Evolutionary conservation across 176 grass and related monocot species (phyloP).

Genomic region (Aegilops tauschii): DNA sequence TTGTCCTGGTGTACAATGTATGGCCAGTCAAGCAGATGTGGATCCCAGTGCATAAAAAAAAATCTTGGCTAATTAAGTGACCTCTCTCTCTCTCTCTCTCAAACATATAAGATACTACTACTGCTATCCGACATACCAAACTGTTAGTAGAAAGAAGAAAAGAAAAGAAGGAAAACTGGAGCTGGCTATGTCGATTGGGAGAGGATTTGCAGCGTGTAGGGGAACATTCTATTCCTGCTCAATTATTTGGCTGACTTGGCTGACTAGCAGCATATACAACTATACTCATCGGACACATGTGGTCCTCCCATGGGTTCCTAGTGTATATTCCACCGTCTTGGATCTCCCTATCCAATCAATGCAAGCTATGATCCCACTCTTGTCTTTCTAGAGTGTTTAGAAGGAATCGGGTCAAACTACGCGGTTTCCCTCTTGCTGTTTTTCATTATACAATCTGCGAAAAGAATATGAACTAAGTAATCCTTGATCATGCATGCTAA

Average conservation of each 20-base stretch:
- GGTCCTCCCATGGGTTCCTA: not conserved
- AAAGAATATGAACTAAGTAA: not conserved
- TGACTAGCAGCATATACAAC: not conserved
- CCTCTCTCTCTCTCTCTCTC: too few relatives aligned
- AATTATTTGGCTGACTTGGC: conserved; percentile 10
- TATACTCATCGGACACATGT: not conserved
- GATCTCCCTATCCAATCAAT: not conserved
- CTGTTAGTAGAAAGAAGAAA: not conserved
- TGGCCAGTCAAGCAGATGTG: not conserved
- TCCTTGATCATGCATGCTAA: not conserved
- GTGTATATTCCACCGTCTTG: not conserved
- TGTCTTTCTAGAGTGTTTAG: not conserved
- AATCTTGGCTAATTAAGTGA: not conserved
- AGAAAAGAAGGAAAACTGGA: not conserved
- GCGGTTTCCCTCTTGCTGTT: not conserved
- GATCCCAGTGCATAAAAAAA: not conserved
- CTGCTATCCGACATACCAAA: not conserved
- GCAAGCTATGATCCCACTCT: not conserved
- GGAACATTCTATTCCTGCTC: not conserved
- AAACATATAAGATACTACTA: not conserved
- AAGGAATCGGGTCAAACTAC: not conserved
- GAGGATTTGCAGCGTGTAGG: not conserved
- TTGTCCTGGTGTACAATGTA: not conserved
- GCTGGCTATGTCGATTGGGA: not conserved
- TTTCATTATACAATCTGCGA: not conserved